Percentiles rank a stretch among this genome's conserved stretches.
phyloP scores from a whole-genome alignment of 768 basidiomycete genomes.

The Mycena vulgaris region DNA sequence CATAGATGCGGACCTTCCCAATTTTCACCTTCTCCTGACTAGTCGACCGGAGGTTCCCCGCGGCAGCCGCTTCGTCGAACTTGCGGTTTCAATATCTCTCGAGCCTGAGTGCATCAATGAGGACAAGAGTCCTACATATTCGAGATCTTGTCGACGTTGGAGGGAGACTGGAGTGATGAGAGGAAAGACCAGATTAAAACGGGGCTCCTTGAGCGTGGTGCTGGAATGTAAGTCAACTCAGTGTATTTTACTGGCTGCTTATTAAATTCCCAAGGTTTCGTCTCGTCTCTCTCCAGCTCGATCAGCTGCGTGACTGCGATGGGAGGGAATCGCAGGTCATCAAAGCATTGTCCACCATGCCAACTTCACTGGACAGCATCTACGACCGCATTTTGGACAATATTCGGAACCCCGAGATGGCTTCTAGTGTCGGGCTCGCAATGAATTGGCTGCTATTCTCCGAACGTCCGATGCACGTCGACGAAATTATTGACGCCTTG shows the following conservation, averaged over 20 bases:
- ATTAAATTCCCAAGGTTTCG: constrained; percentile 39
- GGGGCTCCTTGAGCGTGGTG: constrained; percentile 10
- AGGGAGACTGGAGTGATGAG: not conserved
- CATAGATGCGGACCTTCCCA: not conserved
- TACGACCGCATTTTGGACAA: constrained; percentile 43
- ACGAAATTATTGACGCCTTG: constrained; percentile 43
- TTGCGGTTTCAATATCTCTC: not conserved
- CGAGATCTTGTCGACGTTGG: not conserved
- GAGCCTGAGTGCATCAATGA: not conserved
- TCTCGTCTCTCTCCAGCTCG: constrained; percentile 43
- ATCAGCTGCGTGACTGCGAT: constrained; percentile 34
- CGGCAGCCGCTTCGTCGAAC: not conserved
- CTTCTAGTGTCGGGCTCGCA: constrained; percentile 29
- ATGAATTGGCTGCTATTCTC: constrained; percentile 40
- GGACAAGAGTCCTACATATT: constrained; percentile 24
- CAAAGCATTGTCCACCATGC: constrained; percentile 35
- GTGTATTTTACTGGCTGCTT: not conserved
- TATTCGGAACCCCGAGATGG: constrained; percentile 33
- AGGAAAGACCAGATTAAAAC: constrained; percentile 1
- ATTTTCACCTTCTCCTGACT: constrained; percentile 14
- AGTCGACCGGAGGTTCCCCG: constrained; percentile 31
- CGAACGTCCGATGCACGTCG: constrained; percentile 33
- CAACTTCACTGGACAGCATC: constrained; percentile 32
- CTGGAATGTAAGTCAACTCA: constrained; percentile 22
- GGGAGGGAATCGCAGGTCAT: constrained; percentile 26